Percentiles rank a stretch among this genome's conserved stretches.
These are phyloP conservation scores for Carex cristatella DNA, from an alignment of 176 grass and related monocot species.

Conservation along the genomic window DNA sequence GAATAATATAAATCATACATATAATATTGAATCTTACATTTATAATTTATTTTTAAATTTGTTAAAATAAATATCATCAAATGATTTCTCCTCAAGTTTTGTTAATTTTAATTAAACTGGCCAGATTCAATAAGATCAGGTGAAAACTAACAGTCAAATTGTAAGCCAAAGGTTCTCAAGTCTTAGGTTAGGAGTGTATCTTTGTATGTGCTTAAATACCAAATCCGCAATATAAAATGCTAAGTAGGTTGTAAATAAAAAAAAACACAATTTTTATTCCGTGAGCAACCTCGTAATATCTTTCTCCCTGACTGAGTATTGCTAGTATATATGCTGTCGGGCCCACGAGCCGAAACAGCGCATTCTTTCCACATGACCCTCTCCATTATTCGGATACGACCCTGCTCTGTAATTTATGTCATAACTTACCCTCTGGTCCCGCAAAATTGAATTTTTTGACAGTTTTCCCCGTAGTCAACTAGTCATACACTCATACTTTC, in stretches of 20 bases:
- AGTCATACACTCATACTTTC: not conserved
- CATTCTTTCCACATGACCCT: constrained; percentile 5
- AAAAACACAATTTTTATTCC: not conserved
- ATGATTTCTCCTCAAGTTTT: too few relatives aligned
- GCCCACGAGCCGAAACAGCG: constrained; percentile 18
- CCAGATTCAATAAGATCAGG: not conserved
- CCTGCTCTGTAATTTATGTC: not conserved
- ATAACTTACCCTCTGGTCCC: not conserved
- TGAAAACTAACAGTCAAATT: not conserved
- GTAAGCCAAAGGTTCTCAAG: not conserved
- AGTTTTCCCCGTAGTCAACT: not conserved
- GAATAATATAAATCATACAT: too few relatives aligned
- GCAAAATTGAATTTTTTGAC: not conserved
- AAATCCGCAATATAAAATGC: not conserved
- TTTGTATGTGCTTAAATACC: too few relatives aligned
- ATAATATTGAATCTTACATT: too few relatives aligned
- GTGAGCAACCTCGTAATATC: not conserved
- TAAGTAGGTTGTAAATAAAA: not conserved
- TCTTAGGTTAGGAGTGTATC: not conserved
- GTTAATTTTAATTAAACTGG: too few relatives aligned
- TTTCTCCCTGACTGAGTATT: not conserved
- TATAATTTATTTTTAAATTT: too few relatives aligned
- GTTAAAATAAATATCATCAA: too few relatives aligned
- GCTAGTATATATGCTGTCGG: not conserved
- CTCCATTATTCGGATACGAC: not conserved